Conservation (phyloP, 495 filamentous ascomycete species). For the Neurospora cerealis region DNA sequence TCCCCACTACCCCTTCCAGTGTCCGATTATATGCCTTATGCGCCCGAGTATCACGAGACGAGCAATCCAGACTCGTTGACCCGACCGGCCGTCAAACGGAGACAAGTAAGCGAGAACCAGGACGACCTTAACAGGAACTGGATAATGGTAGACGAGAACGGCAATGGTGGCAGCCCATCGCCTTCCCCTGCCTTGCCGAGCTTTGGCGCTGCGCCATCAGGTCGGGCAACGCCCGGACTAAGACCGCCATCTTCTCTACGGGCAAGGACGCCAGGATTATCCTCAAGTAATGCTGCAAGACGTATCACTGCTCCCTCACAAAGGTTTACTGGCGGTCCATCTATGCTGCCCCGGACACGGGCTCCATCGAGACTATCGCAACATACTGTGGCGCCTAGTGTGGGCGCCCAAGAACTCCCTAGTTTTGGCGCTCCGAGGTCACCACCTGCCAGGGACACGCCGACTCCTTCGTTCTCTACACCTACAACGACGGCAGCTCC, state of each 20-base stretch:
- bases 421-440: constrained; percentile 43
- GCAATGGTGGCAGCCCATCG: constrained; percentile 1
- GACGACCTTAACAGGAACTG: constrained; percentile 57
- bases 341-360: constrained; percentile 5
- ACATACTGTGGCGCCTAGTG: not conserved
- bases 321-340: constrained; percentile 19
- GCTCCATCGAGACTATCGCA: not conserved
- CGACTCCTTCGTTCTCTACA: not conserved
- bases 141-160: constrained; percentile 55
- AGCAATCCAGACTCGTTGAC: constrained; percentile 35
- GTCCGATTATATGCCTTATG: constrained; percentile 9
- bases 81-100: constrained; percentile 37
- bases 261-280: not conserved
- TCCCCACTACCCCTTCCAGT: not conserved
- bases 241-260: not conserved
- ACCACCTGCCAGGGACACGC: constrained; percentile 7
- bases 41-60: constrained; percentile 17
- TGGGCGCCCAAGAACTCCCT: constrained; percentile 30
- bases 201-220: constrained; percentile 6
- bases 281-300: constrained; percentile 3
- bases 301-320: constrained; percentile 31
- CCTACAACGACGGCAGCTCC: not conserved
- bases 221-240: not conserved
- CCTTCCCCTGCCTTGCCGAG: not conserved
- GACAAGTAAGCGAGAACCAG: constrained; percentile 37